Evolutionary conservation across 2,329 filamentous ascomycete genomes (phyloP).

Genomic region (Ophiognomonia clavigignenti-juglandacearum): DNA sequence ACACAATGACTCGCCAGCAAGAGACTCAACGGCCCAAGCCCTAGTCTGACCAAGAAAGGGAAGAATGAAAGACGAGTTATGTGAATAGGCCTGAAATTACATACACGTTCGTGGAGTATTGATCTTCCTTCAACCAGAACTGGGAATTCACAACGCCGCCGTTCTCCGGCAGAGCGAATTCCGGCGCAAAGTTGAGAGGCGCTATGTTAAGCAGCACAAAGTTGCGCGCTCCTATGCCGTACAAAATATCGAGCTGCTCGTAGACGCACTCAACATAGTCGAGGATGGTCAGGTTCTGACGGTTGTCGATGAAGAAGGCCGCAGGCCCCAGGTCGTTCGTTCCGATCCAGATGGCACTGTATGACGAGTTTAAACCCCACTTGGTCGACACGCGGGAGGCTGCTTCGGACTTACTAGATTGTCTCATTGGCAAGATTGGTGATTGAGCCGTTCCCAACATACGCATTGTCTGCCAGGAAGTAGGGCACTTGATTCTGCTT

Average conservation of each 20-base stretch:
- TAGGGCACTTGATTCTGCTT: constrained; percentile 15
- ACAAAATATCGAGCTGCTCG: constrained; percentile 40
- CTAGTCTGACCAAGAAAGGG: background rate
- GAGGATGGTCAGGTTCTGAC: constrained; percentile 39
- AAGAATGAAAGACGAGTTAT: background rate
- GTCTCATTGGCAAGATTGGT: constrained; percentile 7
- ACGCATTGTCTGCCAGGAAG: constrained; percentile 14
- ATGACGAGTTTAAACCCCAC: background rate
- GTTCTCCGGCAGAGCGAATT: constrained; percentile 43
- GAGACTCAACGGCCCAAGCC: too few relatives aligned
- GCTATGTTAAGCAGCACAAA: constrained; percentile 54
- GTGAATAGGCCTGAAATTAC: background rate
- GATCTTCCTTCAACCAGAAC: constrained; percentile 40
- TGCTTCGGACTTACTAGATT: constrained; percentile 5
- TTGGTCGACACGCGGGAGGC: background rate
- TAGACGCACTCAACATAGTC: constrained; percentile 54
- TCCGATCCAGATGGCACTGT: constrained; percentile 51
- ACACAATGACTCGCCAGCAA: too few relatives aligned
- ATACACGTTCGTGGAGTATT: constrained; percentile 32
- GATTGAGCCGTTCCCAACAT: constrained; percentile 8
- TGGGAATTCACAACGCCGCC: constrained; percentile 36
- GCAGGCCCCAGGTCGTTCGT: constrained; percentile 55
- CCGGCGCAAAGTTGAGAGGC: constrained; percentile 47
- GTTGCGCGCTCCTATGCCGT: constrained; percentile 47
- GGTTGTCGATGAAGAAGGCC: constrained; percentile 48